Evolutionary conservation across 2,329 filamentous ascomycete genomes (phyloP).

Genomic region (Lomentospora prolificans): DNA sequence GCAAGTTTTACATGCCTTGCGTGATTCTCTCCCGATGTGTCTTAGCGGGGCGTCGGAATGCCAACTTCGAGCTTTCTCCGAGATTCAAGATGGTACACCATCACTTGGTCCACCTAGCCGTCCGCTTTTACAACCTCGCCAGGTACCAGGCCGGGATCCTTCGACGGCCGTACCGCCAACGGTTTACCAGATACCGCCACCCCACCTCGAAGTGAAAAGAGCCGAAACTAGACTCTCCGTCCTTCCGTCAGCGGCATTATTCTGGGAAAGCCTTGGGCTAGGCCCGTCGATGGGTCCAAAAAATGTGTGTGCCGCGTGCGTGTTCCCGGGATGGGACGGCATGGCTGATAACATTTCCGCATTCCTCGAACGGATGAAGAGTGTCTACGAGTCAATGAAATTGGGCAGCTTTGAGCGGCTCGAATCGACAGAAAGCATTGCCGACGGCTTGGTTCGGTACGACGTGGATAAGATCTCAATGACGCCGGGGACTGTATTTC

Average conservation of each 20-base stretch:
- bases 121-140: slow-evolving; percentile 37
- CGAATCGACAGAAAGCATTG: slow-evolving; percentile 29
- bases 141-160: slow-evolving; percentile 29
- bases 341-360: slow-evolving; percentile 48
- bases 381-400: slow-evolving; percentile 64
- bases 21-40: slow-evolving; percentile 31
- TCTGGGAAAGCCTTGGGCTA: slow-evolving; percentile 75
- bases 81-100: slow-evolving; percentile 44
- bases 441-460: slow-evolving; percentile 39
- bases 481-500: slow-evolving; percentile 7
- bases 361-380: slow-evolving; percentile 60
- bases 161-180: slow-evolving; percentile 34
- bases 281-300: slow-evolving; percentile 62
- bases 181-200: slow-evolving; percentile 54
- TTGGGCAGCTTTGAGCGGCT: slow-evolving; percentile 55
- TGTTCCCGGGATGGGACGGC: slow-evolving; percentile 58
- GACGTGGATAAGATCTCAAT: slow-evolving; percentile 28
- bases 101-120: slow-evolving; percentile 29
- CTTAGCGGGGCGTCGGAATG: slow-evolving; percentile 29
- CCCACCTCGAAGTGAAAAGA: slow-evolving; percentile 63
- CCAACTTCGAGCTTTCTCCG: slow-evolving; percentile 38
- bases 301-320: slow-evolving; percentile 58
- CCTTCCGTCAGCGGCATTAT: slow-evolving; percentile 62
- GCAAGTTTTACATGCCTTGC: slow-evolving; percentile 38
- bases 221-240: slow-evolving; percentile 62